Percentiles rank a stretch among this genome's conserved stretches.
phyloP scores from a whole-genome alignment of 225 moss, liverwort and hornwort genomes.

The Physcomitrellopsis africana region DNA sequence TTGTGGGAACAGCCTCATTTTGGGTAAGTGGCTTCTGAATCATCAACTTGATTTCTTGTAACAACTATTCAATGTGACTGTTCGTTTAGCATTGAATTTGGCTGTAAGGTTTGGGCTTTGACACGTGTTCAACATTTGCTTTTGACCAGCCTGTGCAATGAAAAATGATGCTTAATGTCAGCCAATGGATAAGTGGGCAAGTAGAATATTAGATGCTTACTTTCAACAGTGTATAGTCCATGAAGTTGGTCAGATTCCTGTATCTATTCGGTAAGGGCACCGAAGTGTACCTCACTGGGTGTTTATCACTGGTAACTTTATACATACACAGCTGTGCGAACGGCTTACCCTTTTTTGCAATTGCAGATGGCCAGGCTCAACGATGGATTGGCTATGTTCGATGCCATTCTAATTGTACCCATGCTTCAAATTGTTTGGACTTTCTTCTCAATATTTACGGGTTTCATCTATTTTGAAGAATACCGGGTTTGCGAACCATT shows the following conservation, averaged over 20 bases:
- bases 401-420: constrained; percentile 97
- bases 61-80: background rate
- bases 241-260: background rate
- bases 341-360: constrained; percentile 17
- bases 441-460: constrained; percentile 98
- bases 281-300: no score
- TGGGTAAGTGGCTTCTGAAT: constrained; percentile 58
- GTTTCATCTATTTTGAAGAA: constrained; percentile 98
- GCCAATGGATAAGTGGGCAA: constrained; percentile 6
- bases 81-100: constrained; percentile 12
- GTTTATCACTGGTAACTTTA: background rate
- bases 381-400: constrained; percentile 98
- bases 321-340: background rate
- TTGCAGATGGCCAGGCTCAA: constrained; percentile 97
- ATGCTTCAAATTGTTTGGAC: constrained; percentile 99
- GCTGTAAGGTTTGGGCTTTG: background rate
- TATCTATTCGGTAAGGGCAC: background rate
- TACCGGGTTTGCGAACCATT: constrained; percentile 69
- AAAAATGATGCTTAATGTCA: background rate
- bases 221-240: constrained; percentile 6
- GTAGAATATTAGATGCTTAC: constrained; percentile 1
- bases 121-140: background rate
- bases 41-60: constrained; percentile 1
- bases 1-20: constrained; percentile 97
- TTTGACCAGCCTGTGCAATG: constrained; percentile 8